These are phyloP conservation scores for Balansia obtecta DNA, from an alignment of 2,329 filamentous ascomycete species.

Conservation along the genomic window DNA sequence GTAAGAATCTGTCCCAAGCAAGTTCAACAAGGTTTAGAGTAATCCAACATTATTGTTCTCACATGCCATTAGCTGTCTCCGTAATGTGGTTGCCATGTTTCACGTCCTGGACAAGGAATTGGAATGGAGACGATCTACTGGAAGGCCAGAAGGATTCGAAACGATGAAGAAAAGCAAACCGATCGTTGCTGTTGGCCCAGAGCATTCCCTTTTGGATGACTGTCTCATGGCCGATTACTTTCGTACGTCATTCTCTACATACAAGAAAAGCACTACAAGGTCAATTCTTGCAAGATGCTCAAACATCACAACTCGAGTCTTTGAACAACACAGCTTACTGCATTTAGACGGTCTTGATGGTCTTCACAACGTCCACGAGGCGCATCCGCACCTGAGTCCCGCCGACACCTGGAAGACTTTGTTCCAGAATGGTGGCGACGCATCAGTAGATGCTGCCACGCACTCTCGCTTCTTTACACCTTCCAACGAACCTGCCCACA, in stretches of 20 bases:
- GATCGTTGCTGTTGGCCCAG: constrained; percentile 74
- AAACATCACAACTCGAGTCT: no score
- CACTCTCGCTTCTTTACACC: constrained; percentile 58
- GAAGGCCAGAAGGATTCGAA: constrained; percentile 58
- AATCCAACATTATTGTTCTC: not conserved
- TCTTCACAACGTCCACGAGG: constrained; percentile 60
- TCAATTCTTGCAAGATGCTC: no score
- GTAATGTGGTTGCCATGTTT: constrained; percentile 83
- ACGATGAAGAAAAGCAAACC: constrained; percentile 63
- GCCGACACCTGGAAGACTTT: constrained; percentile 62
- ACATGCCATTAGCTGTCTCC: constrained; percentile 52
- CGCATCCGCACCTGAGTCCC: constrained; percentile 63
- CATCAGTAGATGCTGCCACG: constrained; percentile 27
- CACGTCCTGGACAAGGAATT: constrained; percentile 84
- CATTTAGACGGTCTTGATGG: constrained; percentile 59
- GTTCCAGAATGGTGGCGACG: constrained; percentile 31
- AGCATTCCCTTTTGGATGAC: constrained; percentile 75
- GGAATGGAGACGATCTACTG: constrained; percentile 63
- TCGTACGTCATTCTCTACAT: constrained; percentile 40
- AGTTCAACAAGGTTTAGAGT: not conserved
- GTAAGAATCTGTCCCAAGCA: constrained; percentile 27
- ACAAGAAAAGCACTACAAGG: constrained; percentile 1
- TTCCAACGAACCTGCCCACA: constrained; percentile 60
- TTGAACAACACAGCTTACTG: not conserved
- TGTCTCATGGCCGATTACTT: constrained; percentile 75